These are phyloP conservation scores for Candida tunisiensis DNA, from an alignment of 1,139 yeast species.

Conservation along the genomic window DNA sequence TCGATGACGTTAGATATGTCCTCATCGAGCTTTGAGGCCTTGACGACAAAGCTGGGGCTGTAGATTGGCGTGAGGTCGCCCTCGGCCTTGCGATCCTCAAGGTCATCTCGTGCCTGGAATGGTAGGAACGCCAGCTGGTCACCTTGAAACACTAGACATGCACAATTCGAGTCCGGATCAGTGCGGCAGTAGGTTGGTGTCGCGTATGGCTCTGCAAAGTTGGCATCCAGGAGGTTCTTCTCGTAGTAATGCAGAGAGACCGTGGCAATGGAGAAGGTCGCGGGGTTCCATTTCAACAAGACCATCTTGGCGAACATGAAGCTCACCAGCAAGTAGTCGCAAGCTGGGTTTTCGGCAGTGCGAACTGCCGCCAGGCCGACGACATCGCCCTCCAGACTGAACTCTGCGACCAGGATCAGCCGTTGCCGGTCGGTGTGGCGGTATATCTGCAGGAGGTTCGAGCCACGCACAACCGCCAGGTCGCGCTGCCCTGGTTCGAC, in stretches of 20 bases:
- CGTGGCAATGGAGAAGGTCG: slow-evolving; percentile 37
- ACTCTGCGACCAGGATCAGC: slow-evolving; percentile 36
- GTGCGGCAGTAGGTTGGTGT: slow-evolving; percentile 34
- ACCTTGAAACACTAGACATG: slow-evolving; percentile 43
- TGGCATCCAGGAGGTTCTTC: slow-evolving; percentile 34
- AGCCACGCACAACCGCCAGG: slow-evolving; percentile 55
- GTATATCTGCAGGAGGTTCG: slow-evolving; percentile 48
- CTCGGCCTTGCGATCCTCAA: slow-evolving; percentile 6
- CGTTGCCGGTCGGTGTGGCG: slow-evolving; percentile 10
- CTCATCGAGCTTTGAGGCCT: slow-evolving; percentile 39
- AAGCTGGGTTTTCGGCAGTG: slow-evolving; percentile 2
- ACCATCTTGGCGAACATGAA: slow-evolving; percentile 70
- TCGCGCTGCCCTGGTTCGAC: slow-evolving; percentile 29
- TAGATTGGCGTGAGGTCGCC: slow-evolving; percentile 1
- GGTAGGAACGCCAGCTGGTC: slow-evolving; percentile 68
- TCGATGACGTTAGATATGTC: slow-evolving; percentile 49
- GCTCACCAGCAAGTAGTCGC: slow-evolving; percentile 50
- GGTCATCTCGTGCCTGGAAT: slow-evolving; percentile 20
- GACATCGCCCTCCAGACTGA: slow-evolving; percentile 54
- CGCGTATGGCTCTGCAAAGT: slow-evolving; percentile 32
- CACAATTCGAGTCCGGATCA: slow-evolving; percentile 50
- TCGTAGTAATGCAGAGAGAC: slow-evolving; percentile 82
- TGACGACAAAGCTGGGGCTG: slow-evolving; percentile 35
- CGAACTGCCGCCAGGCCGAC: slow-evolving; percentile 31
- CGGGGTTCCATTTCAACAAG: slow-evolving; percentile 53